Percentiles rank a stretch among this genome's conserved stretches.
These are phyloP conservation scores for Hydnomerulius pinastri DNA, from an alignment of 768 basidiomycete species.

Conservation along the genomic window DNA sequence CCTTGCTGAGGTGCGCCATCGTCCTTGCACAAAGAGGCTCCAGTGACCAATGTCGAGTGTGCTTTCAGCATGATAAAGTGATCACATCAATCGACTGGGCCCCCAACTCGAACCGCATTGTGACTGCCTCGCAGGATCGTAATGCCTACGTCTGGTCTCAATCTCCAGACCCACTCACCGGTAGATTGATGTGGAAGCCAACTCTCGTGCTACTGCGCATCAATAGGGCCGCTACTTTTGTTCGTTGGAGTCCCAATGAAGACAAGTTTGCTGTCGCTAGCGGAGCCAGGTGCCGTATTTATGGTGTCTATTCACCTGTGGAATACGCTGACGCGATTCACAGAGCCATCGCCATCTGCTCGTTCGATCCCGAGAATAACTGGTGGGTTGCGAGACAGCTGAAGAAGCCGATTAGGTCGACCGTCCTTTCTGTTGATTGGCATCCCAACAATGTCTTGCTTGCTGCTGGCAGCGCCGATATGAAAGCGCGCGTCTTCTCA, in stretches of 20 bases:
- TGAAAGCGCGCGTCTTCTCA: slow-evolving; percentile 96
- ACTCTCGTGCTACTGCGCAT: slow-evolving; percentile 94
- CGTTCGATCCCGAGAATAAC: slow-evolving; percentile 95
- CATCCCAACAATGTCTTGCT: slow-evolving; percentile 98
- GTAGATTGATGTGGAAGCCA: slow-evolving; percentile 84
- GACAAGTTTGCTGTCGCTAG: slow-evolving; percentile 99
- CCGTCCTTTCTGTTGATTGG: slow-evolving; percentile 94
- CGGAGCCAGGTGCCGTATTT: slow-evolving; percentile 73
- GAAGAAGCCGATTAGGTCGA: slow-evolving; percentile 97
- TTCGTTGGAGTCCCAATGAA: slow-evolving; percentile 95
- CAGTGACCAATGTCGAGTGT: neutral
- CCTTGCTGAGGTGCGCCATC: slow-evolving; percentile 70
- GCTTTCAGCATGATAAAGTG: slow-evolving; percentile 89
- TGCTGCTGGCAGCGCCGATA: slow-evolving; percentile 96
- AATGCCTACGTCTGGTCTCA: slow-evolving; percentile 99
- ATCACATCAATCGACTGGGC: slow-evolving; percentile 99
- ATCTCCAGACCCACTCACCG: slow-evolving; percentile 69
- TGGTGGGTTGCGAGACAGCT: slow-evolving; percentile 99
- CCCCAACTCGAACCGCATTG: slow-evolving; percentile 93
- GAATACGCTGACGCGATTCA: neutral
- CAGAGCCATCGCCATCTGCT: slow-evolving; percentile 94
- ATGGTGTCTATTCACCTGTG: neutral
- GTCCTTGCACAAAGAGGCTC: neutral
- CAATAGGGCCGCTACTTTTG: slow-evolving; percentile 94
- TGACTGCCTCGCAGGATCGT: slow-evolving; percentile 97